These are phyloP conservation scores for Apium graveolens DNA, from an alignment of 129 eudicot species.

Conservation along the genomic window DNA sequence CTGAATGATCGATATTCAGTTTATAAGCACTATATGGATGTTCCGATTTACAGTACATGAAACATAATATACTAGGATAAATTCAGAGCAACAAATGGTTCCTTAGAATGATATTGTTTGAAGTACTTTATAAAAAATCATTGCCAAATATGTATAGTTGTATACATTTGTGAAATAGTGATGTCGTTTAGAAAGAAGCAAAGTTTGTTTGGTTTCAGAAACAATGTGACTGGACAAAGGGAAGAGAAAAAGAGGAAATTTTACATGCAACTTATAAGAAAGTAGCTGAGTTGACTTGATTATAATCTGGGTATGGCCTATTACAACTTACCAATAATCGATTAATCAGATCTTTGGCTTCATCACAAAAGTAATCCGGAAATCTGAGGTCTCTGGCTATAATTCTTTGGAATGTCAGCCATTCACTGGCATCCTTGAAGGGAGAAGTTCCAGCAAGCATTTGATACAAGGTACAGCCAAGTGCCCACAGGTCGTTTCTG, in stretches of 20 bases:
- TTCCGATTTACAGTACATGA: background rate
- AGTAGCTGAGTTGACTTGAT: background rate
- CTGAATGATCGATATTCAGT: background rate
- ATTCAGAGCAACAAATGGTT: background rate
- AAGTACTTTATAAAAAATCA: too few relatives aligned
- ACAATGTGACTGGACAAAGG: background rate
- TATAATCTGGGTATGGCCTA: background rate
- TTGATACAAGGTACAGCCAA: conserved; percentile 98
- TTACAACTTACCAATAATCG: conserved; percentile 51
- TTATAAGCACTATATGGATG: background rate
- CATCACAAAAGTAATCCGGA: conserved; percentile 76
- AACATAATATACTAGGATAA: too few relatives aligned
- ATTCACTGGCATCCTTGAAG: conserved; percentile 92
- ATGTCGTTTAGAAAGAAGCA: too few relatives aligned
- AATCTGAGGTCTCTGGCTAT: conserved; percentile 85
- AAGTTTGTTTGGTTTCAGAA: background rate
- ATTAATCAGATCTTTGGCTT: conserved; percentile 84
- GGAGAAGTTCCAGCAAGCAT: conserved; percentile 98
- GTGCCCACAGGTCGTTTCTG: conserved; percentile 99
- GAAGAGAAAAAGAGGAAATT: background rate
- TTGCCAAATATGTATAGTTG: too few relatives aligned
- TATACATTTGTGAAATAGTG: background rate
- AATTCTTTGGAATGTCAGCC: conserved; percentile 92
- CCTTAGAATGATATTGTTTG: background rate
- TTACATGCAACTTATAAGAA: background rate